These are phyloP conservation scores for Xylaria sp. DNA, from an alignment of 2,329 filamentous ascomycete species.

Conservation along the genomic window DNA sequence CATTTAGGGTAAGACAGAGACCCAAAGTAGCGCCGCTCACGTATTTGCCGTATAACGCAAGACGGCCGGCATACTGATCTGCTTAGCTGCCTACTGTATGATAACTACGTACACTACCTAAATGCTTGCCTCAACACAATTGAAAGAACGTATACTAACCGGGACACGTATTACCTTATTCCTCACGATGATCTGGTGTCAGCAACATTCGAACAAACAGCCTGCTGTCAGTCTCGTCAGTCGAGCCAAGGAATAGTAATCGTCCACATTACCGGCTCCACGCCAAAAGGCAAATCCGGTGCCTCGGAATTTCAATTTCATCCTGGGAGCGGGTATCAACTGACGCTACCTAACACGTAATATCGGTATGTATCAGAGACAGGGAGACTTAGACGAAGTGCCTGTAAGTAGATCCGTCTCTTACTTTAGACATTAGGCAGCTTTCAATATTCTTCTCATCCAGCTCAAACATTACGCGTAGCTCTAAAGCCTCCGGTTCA, in stretches of 20 bases:
- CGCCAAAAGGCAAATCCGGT: constrained; percentile 8
- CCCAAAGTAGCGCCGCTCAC: background rate
- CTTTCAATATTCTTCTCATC: constrained; percentile 8
- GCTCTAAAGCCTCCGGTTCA: constrained; percentile 11
- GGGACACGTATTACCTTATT: constrained; percentile 8
- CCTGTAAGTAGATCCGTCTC: constrained; percentile 8
- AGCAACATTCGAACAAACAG: constrained; percentile 23
- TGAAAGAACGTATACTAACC: background rate
- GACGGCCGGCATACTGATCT: background rate
- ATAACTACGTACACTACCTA: background rate
- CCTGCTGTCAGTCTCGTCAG: constrained; percentile 25
- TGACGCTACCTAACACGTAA: constrained; percentile 1
- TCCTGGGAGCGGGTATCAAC: background rate
- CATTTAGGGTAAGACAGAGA: background rate
- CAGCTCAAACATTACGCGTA: background rate
- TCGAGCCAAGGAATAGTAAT: constrained; percentile 35
- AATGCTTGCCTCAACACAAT: background rate
- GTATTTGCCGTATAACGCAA: constrained; percentile 20
- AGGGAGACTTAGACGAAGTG: background rate
- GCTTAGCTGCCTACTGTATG: background rate
- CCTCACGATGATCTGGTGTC: constrained; percentile 28
- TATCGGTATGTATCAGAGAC: background rate
- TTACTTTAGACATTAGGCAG: constrained; percentile 9
- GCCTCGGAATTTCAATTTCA: constrained; percentile 25
- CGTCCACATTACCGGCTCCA: constrained; percentile 23